Evolutionary conservation across 106 monocot genomes (phyloP).

Genomic region (Posidonia australis): DNA sequence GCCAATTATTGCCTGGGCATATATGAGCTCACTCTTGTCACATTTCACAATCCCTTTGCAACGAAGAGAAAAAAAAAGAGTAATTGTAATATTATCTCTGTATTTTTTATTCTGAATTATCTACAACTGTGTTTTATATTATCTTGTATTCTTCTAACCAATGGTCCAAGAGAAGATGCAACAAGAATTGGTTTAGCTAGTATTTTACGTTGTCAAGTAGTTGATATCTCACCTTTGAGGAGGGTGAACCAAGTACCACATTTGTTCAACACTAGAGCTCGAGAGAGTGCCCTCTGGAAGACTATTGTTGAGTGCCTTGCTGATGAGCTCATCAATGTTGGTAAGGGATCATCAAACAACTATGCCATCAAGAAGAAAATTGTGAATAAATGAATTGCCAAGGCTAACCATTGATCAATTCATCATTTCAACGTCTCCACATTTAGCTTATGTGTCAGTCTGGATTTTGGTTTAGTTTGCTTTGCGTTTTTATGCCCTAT

Average conservation of each 20-base stretch:
- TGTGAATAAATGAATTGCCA: conserved; percentile 59
- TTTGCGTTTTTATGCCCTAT: too few species aligned
- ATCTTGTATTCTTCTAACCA: too few species aligned
- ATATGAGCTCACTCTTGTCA: too few species aligned
- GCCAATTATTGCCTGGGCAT: too few species aligned
- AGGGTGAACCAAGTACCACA: conserved; percentile 52
- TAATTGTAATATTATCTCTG: not conserved
- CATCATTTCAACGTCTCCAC: too few species aligned
- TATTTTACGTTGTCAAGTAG: conserved; percentile 39
- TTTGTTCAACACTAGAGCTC: conserved; percentile 43
- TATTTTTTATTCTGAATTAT: conserved; percentile 16
- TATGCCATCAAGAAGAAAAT: conserved; percentile 72
- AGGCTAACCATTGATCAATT: conserved; percentile 39
- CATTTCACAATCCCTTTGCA: too few species aligned
- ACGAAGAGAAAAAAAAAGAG: too few species aligned
- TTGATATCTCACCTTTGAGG: conserved; percentile 54
- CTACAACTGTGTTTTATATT: too few species aligned
- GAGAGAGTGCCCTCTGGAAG: conserved; percentile 57
- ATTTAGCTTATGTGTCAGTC: too few species aligned
- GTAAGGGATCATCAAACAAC: conserved; percentile 57
- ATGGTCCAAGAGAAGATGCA: too few species aligned
- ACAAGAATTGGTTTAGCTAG: too few species aligned
- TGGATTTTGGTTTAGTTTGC: too few species aligned
- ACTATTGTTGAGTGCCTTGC: conserved; percentile 60
- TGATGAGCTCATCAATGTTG: conserved; percentile 54